phyloP scores from a whole-genome alignment of 2,329 filamentous ascomycete species.

The Epichloe elymi region DNA sequence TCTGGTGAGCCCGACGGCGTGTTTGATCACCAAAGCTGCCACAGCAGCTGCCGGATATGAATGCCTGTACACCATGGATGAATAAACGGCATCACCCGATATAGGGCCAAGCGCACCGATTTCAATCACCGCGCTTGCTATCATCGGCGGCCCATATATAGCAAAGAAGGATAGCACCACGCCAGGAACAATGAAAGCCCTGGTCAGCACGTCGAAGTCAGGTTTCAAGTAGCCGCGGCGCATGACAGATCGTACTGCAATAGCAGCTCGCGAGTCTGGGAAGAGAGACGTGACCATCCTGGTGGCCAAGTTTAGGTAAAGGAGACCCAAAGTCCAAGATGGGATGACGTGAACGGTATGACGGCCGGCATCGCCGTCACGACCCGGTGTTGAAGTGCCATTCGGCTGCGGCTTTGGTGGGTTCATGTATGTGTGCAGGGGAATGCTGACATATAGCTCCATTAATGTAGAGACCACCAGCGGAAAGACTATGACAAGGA shows the following conservation, averaged over 20 bases:
- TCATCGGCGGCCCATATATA: constrained; percentile 48
- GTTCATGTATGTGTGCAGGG: constrained; percentile 68
- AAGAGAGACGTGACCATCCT: constrained; percentile 56
- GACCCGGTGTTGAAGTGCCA: constrained; percentile 9
- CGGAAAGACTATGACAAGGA: constrained; percentile 68
- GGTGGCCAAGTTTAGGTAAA: constrained; percentile 73
- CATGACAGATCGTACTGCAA: constrained; percentile 61
- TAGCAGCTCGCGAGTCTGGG: constrained; percentile 55
- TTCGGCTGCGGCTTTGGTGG: constrained; percentile 17
- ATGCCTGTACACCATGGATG: constrained; percentile 34
- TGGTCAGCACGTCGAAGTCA: constrained; percentile 64
- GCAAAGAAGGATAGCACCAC: constrained; percentile 47
- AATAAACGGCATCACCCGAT: constrained; percentile 15
- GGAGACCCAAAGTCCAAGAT: constrained; percentile 82
- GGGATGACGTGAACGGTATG: constrained; percentile 82
- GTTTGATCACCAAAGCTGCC: constrained; percentile 29
- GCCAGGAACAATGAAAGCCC: constrained; percentile 73
- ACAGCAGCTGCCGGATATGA: constrained; percentile 58
- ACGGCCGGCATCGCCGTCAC: constrained; percentile 14
- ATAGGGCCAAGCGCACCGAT: constrained; percentile 11
- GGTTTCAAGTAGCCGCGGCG: constrained; percentile 67
- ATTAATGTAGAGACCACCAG: constrained; percentile 66
- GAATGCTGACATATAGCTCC: constrained; percentile 81
- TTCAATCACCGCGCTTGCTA: constrained; percentile 31
- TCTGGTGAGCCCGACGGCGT: constrained; percentile 37